Base-by-base conservation (phyloP, 768 basidiomycete species). In the Paxillus involutus region DNA sequence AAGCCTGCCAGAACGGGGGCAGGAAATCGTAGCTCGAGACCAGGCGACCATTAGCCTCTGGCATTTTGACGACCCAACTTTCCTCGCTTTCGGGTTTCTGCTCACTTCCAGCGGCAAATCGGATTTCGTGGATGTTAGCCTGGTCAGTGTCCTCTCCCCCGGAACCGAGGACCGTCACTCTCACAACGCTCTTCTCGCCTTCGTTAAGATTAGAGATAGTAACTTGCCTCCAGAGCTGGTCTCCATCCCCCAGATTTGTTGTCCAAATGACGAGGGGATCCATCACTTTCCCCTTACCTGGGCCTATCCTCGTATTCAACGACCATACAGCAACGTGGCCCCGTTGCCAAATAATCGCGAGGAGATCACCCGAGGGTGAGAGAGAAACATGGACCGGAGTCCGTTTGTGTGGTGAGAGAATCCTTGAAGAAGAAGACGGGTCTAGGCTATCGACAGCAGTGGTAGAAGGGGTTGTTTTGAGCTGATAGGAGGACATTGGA, bases 401-500 rank as follows among this genome's bases (percentile, higher is more conserved):
- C n/a, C 59, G 69, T n/a, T 64, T 59, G 43, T 40, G 57, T 47
- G 35, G 58, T 56, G 35, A 55, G 17, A 26, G 5, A 19, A 6
- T 21, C 39, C 30, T 47, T 12, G 32, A 8, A 46, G 39, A 8
- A 46, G 39, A 33, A 50, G 30, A 48, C 29, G 24, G 43, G 51
- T 36, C 17, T 21, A 10, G 6, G 14, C 14, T 7, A 37, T 44
- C 36, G 1, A 10, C 4, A 2, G 44, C 35, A 47, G 55, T 16
- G 52, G 51, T 11, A 26, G 59, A 44, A 10, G 56, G 40, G 12
- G 65, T 45, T 49, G 70, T 17, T 66, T 71, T 44, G 47, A 83
- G 71, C 39, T 71, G 71, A 59, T 79, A 77, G 1, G 92, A 87
- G 1, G 86, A 90, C 93, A 97, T 95, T 0, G 97, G 97, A n/a